These are phyloP conservation scores for Candida tunisiensis DNA, from an alignment of 1,139 yeast species.

Conservation along the genomic window DNA sequence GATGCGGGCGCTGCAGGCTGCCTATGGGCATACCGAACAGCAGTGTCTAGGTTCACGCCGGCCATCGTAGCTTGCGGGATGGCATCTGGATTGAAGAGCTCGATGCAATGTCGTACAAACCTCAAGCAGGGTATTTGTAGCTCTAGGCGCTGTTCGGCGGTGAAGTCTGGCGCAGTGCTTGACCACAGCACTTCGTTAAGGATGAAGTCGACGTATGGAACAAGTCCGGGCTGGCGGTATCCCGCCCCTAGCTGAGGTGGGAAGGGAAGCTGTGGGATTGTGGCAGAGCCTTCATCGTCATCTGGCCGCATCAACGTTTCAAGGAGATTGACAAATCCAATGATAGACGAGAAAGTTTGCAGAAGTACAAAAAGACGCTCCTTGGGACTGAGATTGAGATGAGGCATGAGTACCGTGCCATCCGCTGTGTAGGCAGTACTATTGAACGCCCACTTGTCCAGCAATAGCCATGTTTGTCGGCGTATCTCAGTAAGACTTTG, in stretches of 20 bases:
- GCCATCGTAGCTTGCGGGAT: conserved; percentile 29
- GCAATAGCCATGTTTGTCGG: conserved; percentile 38
- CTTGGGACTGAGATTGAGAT: conserved; percentile 10
- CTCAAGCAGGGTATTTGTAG: conserved; percentile 39
- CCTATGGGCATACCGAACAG: conserved; percentile 23
- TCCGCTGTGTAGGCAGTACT: conserved; percentile 11
- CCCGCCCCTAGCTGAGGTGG: no score
- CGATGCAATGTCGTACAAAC: conserved; percentile 35
- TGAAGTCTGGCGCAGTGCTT: conserved; percentile 15
- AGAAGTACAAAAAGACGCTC: conserved; percentile 16
- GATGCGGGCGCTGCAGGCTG: no score
- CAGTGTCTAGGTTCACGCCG: conserved; percentile 31
- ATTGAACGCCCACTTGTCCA: conserved; percentile 63
- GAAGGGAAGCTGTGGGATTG: no score
- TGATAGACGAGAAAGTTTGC: conserved; percentile 22
- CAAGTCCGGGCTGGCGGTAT: no score
- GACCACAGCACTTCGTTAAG: conserved; percentile 47
- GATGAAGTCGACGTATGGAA: conserved; percentile 54
- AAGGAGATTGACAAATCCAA: conserved; percentile 43
- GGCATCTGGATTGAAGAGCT: conserved; percentile 47
- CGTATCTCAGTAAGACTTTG: no score
- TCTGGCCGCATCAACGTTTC: conserved; percentile 19
- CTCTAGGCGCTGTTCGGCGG: conserved; percentile 22
- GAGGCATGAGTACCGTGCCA: conserved; percentile 11
- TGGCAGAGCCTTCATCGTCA: not conserved